A percentile compares a stretch with the other conserved stretches of the same genome.
phyloP scores from a whole-genome alignment of 306 rosid genomes.

The Begonia peltatifolia region DNA sequence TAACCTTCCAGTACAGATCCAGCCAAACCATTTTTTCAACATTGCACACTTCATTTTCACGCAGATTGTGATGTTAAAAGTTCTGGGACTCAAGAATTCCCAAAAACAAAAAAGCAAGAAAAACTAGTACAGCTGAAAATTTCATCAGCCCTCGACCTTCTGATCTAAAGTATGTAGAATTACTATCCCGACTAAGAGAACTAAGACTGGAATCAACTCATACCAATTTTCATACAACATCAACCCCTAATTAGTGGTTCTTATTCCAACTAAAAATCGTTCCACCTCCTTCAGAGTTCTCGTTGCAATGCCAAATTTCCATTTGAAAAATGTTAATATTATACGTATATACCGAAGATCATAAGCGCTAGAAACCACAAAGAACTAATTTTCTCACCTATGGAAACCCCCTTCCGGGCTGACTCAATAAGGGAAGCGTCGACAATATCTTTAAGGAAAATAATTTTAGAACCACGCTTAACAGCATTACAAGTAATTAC shows the following conservation, averaged over 20 bases:
- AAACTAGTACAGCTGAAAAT: too few species aligned
- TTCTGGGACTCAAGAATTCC: too few species aligned
- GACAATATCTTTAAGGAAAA: slow-evolving; percentile 75
- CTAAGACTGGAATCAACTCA: too few species aligned
- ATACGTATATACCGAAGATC: not conserved
- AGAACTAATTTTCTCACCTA: slow-evolving; percentile 39
- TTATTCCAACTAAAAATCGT: not conserved
- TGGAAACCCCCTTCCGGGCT: slow-evolving; percentile 40
- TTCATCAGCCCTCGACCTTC: too few species aligned
- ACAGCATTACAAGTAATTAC: slow-evolving; percentile 93
- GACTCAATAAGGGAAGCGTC: slow-evolving; percentile 65
- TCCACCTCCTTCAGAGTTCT: not conserved
- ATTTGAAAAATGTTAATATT: not conserved
- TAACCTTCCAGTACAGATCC: too few species aligned
- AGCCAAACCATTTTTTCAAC: too few species aligned
- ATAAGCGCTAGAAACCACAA: not conserved
- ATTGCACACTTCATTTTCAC: too few species aligned
- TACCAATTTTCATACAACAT: not conserved
- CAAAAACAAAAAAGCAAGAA: too few species aligned
- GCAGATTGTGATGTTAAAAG: too few species aligned
- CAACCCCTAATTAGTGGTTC: not conserved
- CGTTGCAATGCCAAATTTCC: not conserved
- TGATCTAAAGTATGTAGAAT: too few species aligned
- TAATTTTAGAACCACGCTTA: slow-evolving; percentile 70
- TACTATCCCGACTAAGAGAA: too few species aligned